Evolutionary conservation across 345 rosid genomes (phyloP).

Genomic region (Anacardium occidentale): DNA sequence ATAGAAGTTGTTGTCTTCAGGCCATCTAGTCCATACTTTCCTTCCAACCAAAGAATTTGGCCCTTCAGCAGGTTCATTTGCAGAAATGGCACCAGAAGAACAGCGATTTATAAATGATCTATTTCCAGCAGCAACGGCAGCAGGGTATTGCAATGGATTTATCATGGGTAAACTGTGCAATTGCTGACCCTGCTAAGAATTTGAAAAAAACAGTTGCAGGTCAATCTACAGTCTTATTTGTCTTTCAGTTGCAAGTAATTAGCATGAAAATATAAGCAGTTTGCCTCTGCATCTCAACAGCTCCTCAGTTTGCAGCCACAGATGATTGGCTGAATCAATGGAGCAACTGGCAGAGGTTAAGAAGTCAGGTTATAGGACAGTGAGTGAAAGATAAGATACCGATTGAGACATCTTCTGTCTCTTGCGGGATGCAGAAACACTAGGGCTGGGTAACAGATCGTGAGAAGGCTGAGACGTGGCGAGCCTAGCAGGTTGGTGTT

Average conservation of each 20-base stretch:
- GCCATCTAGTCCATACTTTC: constrained; percentile 99
- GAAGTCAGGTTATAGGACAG: constrained; percentile 13
- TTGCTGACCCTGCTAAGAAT: constrained; percentile 36
- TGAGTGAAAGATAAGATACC: constrained; percentile 40
- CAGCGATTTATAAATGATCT: constrained; percentile 50
- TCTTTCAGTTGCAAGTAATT: constrained; percentile 11
- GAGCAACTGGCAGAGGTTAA: constrained; percentile 6
- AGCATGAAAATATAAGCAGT: constrained; percentile 5
- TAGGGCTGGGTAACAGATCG: constrained; percentile 73
- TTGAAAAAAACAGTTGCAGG: constrained; percentile 1
- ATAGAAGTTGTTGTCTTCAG: constrained; percentile 86
- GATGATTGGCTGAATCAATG: constrained; percentile 15
- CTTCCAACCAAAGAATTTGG: constrained; percentile 62
- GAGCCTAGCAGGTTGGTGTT: constrained; percentile 54
- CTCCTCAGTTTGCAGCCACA: constrained; percentile 17
- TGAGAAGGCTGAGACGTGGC: constrained; percentile 48
- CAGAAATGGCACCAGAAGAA: constrained; percentile 43
- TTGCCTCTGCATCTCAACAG: constrained; percentile 7
- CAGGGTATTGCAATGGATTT: constrained; percentile 55
- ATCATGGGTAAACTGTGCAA: constrained; percentile 38
- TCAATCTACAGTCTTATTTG: constrained; percentile 2
- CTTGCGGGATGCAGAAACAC: constrained; percentile 76
- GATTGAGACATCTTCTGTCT: constrained; percentile 70
- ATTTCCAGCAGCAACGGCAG: constrained; percentile 52
- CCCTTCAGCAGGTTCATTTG: constrained; percentile 57